Evolutionary conservation across 2,329 filamentous ascomycete species (phyloP).

Genomic region (Fusarium sp.): DNA sequence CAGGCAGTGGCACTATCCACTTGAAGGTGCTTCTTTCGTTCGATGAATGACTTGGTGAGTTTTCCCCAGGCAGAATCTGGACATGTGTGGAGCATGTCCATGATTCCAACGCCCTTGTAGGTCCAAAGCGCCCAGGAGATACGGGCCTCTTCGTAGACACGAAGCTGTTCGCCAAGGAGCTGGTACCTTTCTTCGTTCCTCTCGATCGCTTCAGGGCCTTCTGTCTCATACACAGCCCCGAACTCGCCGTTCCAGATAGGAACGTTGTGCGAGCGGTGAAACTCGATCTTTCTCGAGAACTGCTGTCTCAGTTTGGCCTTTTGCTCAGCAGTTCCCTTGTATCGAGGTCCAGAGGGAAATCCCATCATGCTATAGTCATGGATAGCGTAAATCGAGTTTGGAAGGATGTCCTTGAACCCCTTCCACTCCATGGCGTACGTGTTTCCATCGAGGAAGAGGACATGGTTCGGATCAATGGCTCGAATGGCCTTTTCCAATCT

Average conservation of each 20-base stretch:
- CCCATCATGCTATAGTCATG: neutral
- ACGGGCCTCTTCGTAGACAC: neutral
- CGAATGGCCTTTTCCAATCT: neutral
- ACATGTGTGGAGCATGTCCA: neutral
- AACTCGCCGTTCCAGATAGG: neutral
- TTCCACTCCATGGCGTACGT: neutral
- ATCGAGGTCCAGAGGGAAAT: neutral
- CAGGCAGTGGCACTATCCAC: neutral
- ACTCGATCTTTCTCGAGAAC: neutral
- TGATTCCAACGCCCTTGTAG: neutral
- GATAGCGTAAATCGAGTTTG: neutral
- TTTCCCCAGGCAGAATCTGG: neutral
- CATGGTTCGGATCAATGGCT: neutral
- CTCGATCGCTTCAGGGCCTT: neutral
- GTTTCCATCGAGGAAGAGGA: neutral
- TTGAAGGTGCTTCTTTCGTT: neutral
- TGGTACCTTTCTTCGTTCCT: neutral
- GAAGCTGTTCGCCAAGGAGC: neutral
- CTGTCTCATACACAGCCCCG: neutral
- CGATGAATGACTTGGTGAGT: neutral
- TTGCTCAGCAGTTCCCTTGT: neutral
- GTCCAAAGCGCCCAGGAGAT: neutral
- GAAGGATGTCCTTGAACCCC: neutral
- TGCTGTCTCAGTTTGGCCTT: neutral
- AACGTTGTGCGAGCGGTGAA: neutral